Base-by-base conservation (phyloP, 2,329 filamentous ascomycete species). In the Clarireedia homoeocarpa region DNA sequence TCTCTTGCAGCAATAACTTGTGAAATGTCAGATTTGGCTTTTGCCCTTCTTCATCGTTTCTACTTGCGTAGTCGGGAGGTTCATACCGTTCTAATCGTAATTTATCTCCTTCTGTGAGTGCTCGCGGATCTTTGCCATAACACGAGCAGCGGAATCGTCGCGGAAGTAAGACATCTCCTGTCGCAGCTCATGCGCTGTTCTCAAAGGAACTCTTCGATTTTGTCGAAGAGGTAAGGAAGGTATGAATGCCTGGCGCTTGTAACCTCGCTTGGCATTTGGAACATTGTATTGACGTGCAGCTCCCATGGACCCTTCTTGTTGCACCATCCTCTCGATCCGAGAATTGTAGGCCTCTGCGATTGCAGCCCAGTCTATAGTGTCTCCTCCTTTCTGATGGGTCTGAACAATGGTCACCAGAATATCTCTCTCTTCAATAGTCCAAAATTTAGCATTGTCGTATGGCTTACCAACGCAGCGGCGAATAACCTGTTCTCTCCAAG, bases 241-340 rank as follows among this genome's bases (percentile, higher is more conserved):
- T 14, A n/a, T 17, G 5, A 55, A 17, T 44, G 53, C 53, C 15
- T 55, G 46, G 23, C 46, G 26, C 10, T 45, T 24, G 9, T 20
- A 27, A 15, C 15, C 5, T 36, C 2, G 20, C 1, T 45, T 24
- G 14, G 27, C 15, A 15, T 15, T 3, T 36, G n/a, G 3, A n/a
- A 40, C 45, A 14, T 4, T 17, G 50, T 55, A 55, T 2, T 47
- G 53, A 9, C 53, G 53, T 15, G 34, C 17, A n/a, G 53, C 53
- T 24, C 53, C 53, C 6, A 48, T 39, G 3, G 3, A 5, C n/a
- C 46, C 53, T 23, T 20, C 26, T 14, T 36, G 4, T 14, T 55
- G 53, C 1, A 23, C 12, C 4, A 26, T 30, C 1, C 40, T 9
- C 5, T 6, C 15, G 4, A 44, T 6, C 4, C 6, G 5, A 3